Percentiles rank a stretch among this genome's conserved stretches.
Evolutionary conservation across 108 stramenopile species (phyloP).

Genomic region (Seminavis robusta): DNA sequence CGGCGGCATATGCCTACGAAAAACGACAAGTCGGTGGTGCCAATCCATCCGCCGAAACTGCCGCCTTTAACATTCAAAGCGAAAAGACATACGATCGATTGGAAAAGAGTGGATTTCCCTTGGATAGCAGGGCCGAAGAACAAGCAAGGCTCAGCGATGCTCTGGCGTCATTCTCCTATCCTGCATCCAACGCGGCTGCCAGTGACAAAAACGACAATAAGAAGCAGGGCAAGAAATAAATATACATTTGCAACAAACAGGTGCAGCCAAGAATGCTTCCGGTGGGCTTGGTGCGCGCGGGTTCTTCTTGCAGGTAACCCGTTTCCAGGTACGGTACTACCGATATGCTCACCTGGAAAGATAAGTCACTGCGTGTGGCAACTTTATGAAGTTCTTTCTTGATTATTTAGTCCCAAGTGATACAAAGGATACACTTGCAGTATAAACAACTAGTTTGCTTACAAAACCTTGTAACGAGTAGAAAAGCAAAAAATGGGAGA

Average conservation of each 20-base stretch:
- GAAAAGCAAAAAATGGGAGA: no score
- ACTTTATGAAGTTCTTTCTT: no score
- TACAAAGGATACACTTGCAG: no score
- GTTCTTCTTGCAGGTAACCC: background rate
- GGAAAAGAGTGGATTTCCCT: conserved; percentile 39
- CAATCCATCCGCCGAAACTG: conserved; percentile 23
- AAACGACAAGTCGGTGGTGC: conserved; percentile 28
- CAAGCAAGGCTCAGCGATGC: conserved; percentile 22
- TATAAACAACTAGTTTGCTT: no score
- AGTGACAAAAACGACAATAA: background rate
- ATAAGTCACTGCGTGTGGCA: no score
- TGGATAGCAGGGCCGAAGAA: conserved; percentile 49
- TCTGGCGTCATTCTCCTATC: conserved; percentile 42
- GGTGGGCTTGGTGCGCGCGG: background rate
- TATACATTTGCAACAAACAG: no score
- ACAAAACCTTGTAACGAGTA: no score
- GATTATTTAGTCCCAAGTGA: no score
- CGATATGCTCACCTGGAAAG: no score
- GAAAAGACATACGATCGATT: conserved; percentile 37
- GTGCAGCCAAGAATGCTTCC: no score
- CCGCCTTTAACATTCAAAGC: conserved; percentile 37
- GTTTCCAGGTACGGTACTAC: no score
- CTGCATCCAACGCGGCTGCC: no score
- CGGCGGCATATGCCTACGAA: conserved; percentile 10
- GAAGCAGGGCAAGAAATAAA: conserved; percentile 1